Evolutionary conservation across 176 grass and related monocot genomes (phyloP).

Genomic region (Carex littledalei): DNA sequence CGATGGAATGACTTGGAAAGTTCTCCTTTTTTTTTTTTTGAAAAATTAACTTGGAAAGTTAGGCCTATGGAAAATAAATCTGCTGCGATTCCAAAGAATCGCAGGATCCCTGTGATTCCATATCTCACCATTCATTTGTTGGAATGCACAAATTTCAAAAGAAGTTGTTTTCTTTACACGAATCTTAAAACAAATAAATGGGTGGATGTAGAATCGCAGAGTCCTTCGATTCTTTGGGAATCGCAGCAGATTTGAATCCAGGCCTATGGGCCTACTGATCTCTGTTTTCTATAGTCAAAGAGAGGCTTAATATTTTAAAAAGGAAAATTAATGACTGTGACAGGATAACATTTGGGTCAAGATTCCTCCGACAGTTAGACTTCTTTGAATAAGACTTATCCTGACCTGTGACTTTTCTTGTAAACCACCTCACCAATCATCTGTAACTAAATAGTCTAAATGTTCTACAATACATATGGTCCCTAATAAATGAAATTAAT

Average conservation of each 20-base stretch:
- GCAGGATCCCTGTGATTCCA: too few relatives aligned
- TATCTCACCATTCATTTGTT: too few relatives aligned
- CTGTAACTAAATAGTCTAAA: not conserved
- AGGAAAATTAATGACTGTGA: not conserved
- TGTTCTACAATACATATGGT: not conserved
- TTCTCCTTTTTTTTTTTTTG: too few relatives aligned
- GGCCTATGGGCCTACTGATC: not conserved
- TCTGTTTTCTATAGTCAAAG: not conserved
- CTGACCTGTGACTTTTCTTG: not conserved
- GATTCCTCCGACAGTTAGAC: not conserved
- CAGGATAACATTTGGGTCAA: not conserved
- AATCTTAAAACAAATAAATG: too few relatives aligned
- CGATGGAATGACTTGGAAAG: too few relatives aligned
- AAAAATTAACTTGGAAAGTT: too few relatives aligned
- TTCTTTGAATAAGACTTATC: not conserved
- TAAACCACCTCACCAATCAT: not conserved
- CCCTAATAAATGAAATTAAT: not conserved
- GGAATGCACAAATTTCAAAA: too few relatives aligned
- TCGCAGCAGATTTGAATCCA: too few relatives aligned
- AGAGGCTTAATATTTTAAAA: not conserved
- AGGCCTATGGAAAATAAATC: not conserved
- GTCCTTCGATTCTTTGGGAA: too few relatives aligned
- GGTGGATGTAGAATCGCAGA: too few relatives aligned
- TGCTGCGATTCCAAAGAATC: too few relatives aligned
- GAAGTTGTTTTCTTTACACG: too few relatives aligned